Percentiles rank a stretch among this genome's conserved stretches.
Evolutionary conservation across 192 early-diverging fungal species (phyloP).

Genomic region (Coemansia sp.): DNA sequence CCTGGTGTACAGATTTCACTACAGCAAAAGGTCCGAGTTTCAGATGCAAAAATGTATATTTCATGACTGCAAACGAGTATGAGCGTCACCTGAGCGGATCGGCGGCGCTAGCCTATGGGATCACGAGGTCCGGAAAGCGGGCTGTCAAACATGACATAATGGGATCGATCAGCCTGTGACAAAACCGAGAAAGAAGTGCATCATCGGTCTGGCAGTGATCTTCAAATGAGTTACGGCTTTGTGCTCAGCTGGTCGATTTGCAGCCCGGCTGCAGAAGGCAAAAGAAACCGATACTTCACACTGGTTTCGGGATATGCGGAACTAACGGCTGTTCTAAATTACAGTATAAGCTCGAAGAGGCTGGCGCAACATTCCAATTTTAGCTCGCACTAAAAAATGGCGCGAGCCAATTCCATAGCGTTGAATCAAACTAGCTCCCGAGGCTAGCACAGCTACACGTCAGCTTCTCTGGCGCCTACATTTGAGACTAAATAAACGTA

Average conservation of each 20-base stretch:
- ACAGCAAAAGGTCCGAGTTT: not conserved
- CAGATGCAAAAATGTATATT: not conserved
- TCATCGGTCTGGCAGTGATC: not conserved
- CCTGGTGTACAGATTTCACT: not conserved
- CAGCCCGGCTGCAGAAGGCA: not conserved
- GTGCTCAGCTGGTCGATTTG: not conserved
- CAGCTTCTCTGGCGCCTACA: not conserved
- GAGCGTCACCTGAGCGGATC: not conserved
- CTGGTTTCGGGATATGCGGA: too few relatives aligned
- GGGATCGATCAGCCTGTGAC: not conserved
- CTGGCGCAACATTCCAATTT: not conserved
- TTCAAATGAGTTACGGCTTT: not conserved
- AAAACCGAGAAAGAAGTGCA: not conserved
- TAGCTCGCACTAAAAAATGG: not conserved
- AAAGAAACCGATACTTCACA: too few relatives aligned
- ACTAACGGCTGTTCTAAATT: too few relatives aligned
- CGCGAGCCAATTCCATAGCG: not conserved
- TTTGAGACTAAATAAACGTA: too few relatives aligned
- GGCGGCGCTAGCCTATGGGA: not conserved
- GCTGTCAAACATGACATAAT: not conserved
- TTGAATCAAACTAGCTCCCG: constrained; percentile 1
- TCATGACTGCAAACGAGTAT: not conserved
- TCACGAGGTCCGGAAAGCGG: not conserved
- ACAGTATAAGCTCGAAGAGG: not conserved
- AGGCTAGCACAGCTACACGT: not conserved